Base-by-base conservation (phyloP, 768 basidiomycete species). In the Phylloporus arenicola region DNA sequence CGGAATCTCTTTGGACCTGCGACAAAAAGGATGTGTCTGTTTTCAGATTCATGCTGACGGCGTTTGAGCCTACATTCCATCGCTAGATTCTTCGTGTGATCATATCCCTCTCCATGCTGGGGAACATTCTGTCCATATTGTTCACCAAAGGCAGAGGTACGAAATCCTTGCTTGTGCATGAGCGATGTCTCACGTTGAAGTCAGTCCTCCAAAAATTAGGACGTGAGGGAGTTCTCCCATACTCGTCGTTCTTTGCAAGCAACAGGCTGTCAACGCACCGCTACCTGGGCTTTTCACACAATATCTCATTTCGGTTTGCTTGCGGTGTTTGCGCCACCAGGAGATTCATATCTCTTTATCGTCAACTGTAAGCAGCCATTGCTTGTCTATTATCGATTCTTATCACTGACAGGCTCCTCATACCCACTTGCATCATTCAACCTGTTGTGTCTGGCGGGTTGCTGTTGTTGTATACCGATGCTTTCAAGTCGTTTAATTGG, bases 311-410 rank as follows among this genome's bases (percentile, higher is more conserved):
- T 85, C 83, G 0, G 74, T 78, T 19, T 75, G 11, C 70, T 85
- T 49, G 69, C 84, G 42, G 57, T 80, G 6, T 72, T 73, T 1
- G 72, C 82, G 0, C 88, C 87, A 0, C 76, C 84, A 0, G 86
- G 88, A 3, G 87, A 89, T 56, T 84, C 84, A 0, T 90, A 86
- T 59, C 72, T 81, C 27, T 87, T 90, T 65, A 73, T 82, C 57
- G 72, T 86, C 49, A 84, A 79, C 58, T 61, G 86, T 84, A 45
- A 53, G 83, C 64, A 19, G 16, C 22, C 8, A 11, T 45, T 17
- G 20, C 27, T 24, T 33, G 48, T 17, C 42, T 27, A 25, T 3
- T 19, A 4, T 17, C 19, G 25, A 29, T 14, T 13, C 45, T 52
- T 17, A 50, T 24, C 33, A 11, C 31, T 22, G 20, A 13, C 31